Evolutionary conservation across 192 early-diverging fungal genomes (phyloP), one percentile per base, ranked within the genome.

Genomic region (Coemansia sp.): DNA sequence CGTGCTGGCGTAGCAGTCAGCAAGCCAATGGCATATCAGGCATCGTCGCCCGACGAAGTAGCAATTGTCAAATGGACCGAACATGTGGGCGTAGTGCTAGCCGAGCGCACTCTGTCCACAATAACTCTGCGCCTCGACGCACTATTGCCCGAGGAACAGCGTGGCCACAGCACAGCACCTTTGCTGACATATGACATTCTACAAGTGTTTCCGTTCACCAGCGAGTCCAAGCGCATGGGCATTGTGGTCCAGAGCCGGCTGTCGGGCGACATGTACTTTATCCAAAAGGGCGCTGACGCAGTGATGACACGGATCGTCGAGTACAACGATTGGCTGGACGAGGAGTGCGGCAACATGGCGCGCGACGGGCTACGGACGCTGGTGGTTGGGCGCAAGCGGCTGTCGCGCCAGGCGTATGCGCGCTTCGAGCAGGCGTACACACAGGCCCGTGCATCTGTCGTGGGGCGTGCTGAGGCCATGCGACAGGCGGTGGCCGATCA

Each of bases 141-240:
- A 0, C 62, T 82, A 15, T 52, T 76, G 17, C 62, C 64, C 0
- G 67, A 49, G 19, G n/a, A 14, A 12, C 56, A 69, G 32, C 52
- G 22, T 49, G 62, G 87, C 80, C 1, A 10, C 11, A 66, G 64
- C 27, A 58, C 35, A 22, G 53, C 72, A n/a, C 72, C 67, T 2
- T 43, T 53, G 32, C 69, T 91, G 38, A 82, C 87, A 22, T 98
- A 86, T 75, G 84, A 89, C 23, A 87, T 98, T 2, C 79, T 98
- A 11, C 89, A 95, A n/a, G 85, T 93, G 8, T 98, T 98, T 62
- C 96, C 96, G n/a, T 98, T 98, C 70, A 98, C 94, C n/a, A 92
- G 90, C 77, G 94, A 98, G 74, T 89, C 89, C 9, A 98, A 98
- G 76, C 88, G 96, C 47, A 98, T 98, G 96, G 96, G 96, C 53